A percentile compares a stretch with the other conserved stretches of the same genome.
Conservation (phyloP, 2,329 filamentous ascomycete genomes). For the Fusarium nisikadoi region DNA sequence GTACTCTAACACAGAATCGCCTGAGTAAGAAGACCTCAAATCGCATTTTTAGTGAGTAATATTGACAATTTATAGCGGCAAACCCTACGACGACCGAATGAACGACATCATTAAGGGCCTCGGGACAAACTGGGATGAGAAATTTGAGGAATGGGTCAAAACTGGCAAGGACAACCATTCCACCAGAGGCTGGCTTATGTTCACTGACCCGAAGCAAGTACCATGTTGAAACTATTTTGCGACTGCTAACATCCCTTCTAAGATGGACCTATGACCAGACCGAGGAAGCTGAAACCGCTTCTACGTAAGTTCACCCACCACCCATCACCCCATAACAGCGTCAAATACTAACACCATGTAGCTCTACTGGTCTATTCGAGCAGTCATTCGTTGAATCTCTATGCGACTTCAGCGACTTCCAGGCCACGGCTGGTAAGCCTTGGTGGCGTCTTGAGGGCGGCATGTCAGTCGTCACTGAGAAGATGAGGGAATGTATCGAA, state of each 20-base stretch:
- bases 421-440: background rate
- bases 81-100: background rate
- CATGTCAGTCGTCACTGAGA: constrained; percentile 23
- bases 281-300: background rate
- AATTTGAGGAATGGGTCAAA: background rate
- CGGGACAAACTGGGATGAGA: background rate
- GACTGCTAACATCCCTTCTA: fast-evolving
- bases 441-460: constrained; percentile 30
- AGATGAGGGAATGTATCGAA: constrained; percentile 6
- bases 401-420: constrained; percentile 30
- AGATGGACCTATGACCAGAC: constrained; percentile 16
- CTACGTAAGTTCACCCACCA: background rate
- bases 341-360: background rate
- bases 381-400: constrained; percentile 19
- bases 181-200: constrained; percentile 19
- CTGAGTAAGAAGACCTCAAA: fast-evolving
- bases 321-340: fast-evolving
- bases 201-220: background rate
- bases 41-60: fast-evolving
- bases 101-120: background rate
- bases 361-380: constrained; percentile 26
- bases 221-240: fast-evolving
- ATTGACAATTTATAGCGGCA: background rate
- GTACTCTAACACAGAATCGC: background rate
- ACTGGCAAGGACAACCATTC: constrained; percentile 9